Conservation (phyloP, 2,329 filamentous ascomycete species). For the Dactylellina haptotyla region DNA sequence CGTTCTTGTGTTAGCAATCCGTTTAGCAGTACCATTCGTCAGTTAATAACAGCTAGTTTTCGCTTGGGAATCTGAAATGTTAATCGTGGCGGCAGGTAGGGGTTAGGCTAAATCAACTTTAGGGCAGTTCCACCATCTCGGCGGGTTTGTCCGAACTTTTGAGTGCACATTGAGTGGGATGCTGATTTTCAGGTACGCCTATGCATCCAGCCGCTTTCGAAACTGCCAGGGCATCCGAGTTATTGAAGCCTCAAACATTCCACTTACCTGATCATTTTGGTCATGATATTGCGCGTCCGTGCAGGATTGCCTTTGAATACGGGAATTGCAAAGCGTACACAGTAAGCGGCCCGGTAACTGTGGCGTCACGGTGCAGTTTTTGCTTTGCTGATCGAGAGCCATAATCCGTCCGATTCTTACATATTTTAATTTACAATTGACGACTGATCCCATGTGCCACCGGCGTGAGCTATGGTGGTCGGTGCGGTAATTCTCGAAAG, state of each 20-base stretch:
- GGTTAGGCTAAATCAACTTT: constrained; percentile 38
- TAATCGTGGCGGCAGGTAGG: constrained; percentile 37
- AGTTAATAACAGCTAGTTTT: constrained; percentile 13
- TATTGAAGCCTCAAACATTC: constrained; percentile 30
- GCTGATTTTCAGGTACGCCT: constrained; percentile 44
- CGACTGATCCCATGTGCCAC: not conserved
- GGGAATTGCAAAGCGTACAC: not conserved
- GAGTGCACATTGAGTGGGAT: constrained; percentile 21
- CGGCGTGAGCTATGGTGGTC: not conserved
- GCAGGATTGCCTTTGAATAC: constrained; percentile 13
- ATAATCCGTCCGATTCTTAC: constrained; percentile 21
- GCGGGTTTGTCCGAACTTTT: constrained; percentile 40
- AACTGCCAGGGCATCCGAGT: constrained; percentile 14
- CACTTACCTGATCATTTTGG: constrained; percentile 45
- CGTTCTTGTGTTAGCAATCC: not conserved
- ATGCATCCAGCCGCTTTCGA: constrained; percentile 10
- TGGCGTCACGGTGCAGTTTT: constrained; percentile 30
- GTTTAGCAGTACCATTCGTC: not conserved
- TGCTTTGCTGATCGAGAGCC: constrained; percentile 8
- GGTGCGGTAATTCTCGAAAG: not conserved
- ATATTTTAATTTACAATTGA: constrained; percentile 31
- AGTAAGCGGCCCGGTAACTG: constrained; percentile 11
- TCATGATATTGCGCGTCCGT: constrained; percentile 35
- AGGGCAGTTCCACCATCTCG: constrained; percentile 4
- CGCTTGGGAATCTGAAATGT: constrained; percentile 32